These are phyloP conservation scores for Sarocladium kiliense DNA, from an alignment of 2,329 filamentous ascomycete genomes.

Conservation along the genomic window DNA sequence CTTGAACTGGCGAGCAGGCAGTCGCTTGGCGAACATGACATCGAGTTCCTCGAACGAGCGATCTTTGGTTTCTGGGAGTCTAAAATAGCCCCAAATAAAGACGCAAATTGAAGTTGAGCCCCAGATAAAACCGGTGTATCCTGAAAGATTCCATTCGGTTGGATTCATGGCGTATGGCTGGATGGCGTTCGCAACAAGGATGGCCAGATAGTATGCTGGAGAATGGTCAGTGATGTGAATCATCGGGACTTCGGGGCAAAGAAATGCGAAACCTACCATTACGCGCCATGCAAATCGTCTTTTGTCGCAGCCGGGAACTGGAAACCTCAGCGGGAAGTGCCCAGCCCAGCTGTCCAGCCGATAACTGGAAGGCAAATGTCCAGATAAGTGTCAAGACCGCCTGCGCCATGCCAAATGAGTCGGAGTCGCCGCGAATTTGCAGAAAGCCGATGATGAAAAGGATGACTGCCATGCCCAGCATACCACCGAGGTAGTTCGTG, in stretches of 20 bases:
- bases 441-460: conserved; percentile 32
- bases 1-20: conserved; percentile 13
- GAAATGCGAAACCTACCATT: conserved; percentile 11
- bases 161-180: conserved; percentile 29
- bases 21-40: conserved; percentile 17
- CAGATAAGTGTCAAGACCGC: conserved; percentile 32
- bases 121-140: conserved; percentile 27
- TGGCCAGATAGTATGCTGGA: conserved; percentile 19
- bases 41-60: conserved; percentile 57
- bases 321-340: conserved; percentile 23
- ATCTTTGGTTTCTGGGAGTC: conserved; percentile 57
- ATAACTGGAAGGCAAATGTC: conserved; percentile 30
- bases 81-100: conserved; percentile 47
- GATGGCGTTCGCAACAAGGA: conserved; percentile 19
- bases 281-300: conserved; percentile 26
- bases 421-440: conserved; percentile 42
- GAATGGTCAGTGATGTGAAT: not conserved
- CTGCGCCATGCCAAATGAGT: conserved; percentile 23
- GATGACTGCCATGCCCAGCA: conserved; percentile 23
- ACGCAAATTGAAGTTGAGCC: conserved; percentile 18
- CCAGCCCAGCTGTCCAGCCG: conserved; percentile 23
- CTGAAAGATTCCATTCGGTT: conserved; percentile 18
- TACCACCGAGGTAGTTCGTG: conserved; percentile 30
- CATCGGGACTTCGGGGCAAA: not conserved
- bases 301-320: conserved; percentile 24